Evolutionary conservation across 306 rosid species (phyloP).

Genomic region (Cicer arietinum): DNA sequence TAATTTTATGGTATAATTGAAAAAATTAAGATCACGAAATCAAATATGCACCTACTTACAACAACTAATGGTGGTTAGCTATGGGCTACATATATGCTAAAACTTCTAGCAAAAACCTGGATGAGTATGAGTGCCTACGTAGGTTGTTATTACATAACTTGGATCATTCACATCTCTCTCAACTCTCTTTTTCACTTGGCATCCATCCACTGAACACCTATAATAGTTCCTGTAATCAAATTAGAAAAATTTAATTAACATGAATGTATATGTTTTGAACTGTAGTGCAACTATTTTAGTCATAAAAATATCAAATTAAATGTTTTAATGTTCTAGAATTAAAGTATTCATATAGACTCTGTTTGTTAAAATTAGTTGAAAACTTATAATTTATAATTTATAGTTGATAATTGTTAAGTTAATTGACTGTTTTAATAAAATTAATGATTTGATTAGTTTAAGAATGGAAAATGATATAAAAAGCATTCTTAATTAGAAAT

Average conservation of each 20-base stretch:
- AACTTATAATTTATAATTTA: too few species aligned
- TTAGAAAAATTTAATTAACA: not conserved
- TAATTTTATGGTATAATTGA: too few species aligned
- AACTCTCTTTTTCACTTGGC: conserved; percentile 85
- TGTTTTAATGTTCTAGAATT: not conserved
- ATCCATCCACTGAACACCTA: conserved; percentile 74
- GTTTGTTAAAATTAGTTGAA: too few species aligned
- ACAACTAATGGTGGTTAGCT: not conserved
- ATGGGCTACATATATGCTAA: conserved; percentile 5
- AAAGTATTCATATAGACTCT: too few species aligned
- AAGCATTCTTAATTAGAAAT: too few species aligned
- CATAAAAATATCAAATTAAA: not conserved
- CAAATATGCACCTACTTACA: too few species aligned
- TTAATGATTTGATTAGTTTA: too few species aligned
- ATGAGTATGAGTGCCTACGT: conserved; percentile 82
- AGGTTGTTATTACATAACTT: conserved; percentile 73
- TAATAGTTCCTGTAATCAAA: conserved; percentile 74
- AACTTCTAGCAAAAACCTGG: conserved; percentile 41
- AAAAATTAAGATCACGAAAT: too few species aligned
- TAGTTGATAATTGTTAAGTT: too few species aligned
- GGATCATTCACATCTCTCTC: conserved; percentile 83
- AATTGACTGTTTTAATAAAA: too few species aligned
- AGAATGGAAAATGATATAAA: too few species aligned
- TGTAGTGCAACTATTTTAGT: not conserved
- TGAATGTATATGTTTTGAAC: not conserved